Evolutionary conservation across 352 stramenopile genomes (phyloP).

Genomic region (Pythium coloratum): DNA sequence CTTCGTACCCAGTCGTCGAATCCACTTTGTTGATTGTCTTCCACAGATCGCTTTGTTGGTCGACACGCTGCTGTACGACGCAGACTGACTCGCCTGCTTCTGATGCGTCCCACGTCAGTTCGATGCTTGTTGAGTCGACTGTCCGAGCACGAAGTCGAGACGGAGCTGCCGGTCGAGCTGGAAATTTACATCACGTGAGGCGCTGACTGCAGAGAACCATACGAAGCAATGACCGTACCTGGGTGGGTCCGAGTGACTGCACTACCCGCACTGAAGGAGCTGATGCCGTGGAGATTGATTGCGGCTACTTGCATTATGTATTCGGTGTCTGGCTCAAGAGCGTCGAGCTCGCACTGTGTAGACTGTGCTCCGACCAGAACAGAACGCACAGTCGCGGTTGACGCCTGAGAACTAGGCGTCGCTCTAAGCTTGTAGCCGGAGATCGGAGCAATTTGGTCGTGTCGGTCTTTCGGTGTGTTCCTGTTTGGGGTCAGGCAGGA

Average conservation of each 20-base stretch:
- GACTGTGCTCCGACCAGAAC: conserved; percentile 35
- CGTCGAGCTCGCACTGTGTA: conserved; percentile 31
- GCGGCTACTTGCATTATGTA: conserved; percentile 52
- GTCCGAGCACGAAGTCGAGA: background rate
- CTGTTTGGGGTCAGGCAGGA: background rate
- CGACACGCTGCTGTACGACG: conserved; percentile 32
- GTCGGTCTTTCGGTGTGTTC: conserved; percentile 13
- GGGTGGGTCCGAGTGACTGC: conserved; percentile 30
- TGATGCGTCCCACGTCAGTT: conserved; percentile 14
- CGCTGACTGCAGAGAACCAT: background rate
- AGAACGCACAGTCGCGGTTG: conserved; percentile 8
- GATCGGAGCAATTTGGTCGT: conserved; percentile 52
- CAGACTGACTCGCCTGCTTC: conserved; percentile 6
- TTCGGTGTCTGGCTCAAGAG: conserved; percentile 37
- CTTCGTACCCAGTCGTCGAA: background rate
- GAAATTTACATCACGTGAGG: background rate
- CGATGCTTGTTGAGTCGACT: conserved; percentile 6
- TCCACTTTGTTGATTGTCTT: conserved; percentile 28
- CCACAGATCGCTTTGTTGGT: conserved; percentile 22
- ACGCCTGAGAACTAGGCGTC: conserved; percentile 10
- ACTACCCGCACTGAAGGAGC: conserved; percentile 44
- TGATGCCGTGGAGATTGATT: conserved; percentile 58
- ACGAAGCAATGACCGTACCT: conserved; percentile 22
- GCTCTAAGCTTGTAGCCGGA: conserved; percentile 64
- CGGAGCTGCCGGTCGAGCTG: conserved; percentile 18